Conservation (phyloP, 2,329 filamentous ascomycete genomes). For the Polytolypa hystricis region DNA sequence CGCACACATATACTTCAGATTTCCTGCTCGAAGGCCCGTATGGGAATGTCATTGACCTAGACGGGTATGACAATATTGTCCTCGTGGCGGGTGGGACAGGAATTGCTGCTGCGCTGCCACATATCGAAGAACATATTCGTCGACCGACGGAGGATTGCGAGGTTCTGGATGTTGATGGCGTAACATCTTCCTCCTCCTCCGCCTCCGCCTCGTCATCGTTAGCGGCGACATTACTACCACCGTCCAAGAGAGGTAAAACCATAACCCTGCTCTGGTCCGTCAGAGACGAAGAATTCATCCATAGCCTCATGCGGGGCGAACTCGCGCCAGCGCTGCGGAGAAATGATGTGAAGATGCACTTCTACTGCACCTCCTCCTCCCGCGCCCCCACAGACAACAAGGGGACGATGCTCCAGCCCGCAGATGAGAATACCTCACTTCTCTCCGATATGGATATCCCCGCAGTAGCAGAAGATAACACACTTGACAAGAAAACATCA, state of each 20-base stretch:
- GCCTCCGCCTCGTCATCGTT: neutral
- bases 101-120: slow-evolving; percentile 35
- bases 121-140: slow-evolving; percentile 16
- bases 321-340: slow-evolving; percentile 1
- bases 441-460: neutral
- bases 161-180: neutral
- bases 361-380: slow-evolving; percentile 7
- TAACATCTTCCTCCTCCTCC: neutral
- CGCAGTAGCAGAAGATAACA: neutral
- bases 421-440: slow-evolving; percentile 8
- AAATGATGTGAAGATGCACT: slow-evolving; percentile 5
- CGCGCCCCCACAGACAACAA: neutral
- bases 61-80: slow-evolving; percentile 37
- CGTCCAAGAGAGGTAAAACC: slow-evolving; percentile 1
- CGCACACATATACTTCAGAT: slow-evolving; percentile 15
- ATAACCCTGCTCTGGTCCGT: slow-evolving; percentile 4
- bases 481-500: neutral
- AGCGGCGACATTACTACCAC: neutral
- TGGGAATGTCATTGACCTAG: slow-evolving; percentile 28
- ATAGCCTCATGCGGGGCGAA: slow-evolving; percentile 5
- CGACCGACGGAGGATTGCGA: slow-evolving; percentile 4
- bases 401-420: neutral
- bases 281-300: slow-evolving; percentile 4
- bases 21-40: slow-evolving; percentile 40
- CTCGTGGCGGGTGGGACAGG: slow-evolving; percentile 30